A percentile compares a stretch with the other conserved stretches of the same genome.
phyloP scores from a whole-genome alignment of 1,284 basidiomycete species.

The Fistulina hepatica region DNA sequence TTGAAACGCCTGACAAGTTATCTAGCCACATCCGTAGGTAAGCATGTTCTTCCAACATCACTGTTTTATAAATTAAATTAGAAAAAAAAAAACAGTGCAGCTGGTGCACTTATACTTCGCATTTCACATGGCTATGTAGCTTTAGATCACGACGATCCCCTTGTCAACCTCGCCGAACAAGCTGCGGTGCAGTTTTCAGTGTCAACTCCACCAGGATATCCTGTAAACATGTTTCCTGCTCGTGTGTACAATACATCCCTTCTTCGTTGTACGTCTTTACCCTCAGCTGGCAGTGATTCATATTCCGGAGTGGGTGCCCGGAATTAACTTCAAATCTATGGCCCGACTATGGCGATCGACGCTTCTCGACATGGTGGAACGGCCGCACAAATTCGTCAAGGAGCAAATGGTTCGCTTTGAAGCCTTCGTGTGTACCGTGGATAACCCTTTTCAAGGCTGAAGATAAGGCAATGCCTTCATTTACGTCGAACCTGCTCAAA shows the following conservation, averaged over 20 bases:
- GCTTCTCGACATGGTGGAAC: slow-evolving; percentile 40
- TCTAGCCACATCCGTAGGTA: slow-evolving; percentile 47
- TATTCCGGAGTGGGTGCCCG: slow-evolving; percentile 55
- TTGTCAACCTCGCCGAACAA: slow-evolving; percentile 44
- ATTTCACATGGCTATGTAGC: slow-evolving; percentile 55
- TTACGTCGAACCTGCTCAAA: slow-evolving; percentile 40
- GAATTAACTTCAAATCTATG: slow-evolving; percentile 43
- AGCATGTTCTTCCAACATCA: too few species aligned
- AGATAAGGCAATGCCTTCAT: slow-evolving; percentile 40
- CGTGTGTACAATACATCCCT: slow-evolving; percentile 26
- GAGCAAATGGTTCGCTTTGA: slow-evolving; percentile 40
- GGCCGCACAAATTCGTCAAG: slow-evolving; percentile 46
- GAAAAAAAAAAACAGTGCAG: slow-evolving; percentile 28
- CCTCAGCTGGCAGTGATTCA: slow-evolving; percentile 38
- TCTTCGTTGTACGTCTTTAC: neutral
- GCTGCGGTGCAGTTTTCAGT: slow-evolving; percentile 49
- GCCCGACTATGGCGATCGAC: slow-evolving; percentile 40
- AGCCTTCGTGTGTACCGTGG: slow-evolving; percentile 2
- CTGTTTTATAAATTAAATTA: neutral
- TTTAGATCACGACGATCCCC: slow-evolving; percentile 43
- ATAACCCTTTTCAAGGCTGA: slow-evolving; percentile 28
- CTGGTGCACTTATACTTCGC: slow-evolving; percentile 46
- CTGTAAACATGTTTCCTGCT: slow-evolving; percentile 47
- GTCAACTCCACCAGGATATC: slow-evolving; percentile 45
- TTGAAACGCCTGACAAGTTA: slow-evolving; percentile 43